Evolutionary conservation across 1,284 basidiomycete species (phyloP), one percentile per base, ranked within the genome.

Genomic region (Chiua sp.): DNA sequence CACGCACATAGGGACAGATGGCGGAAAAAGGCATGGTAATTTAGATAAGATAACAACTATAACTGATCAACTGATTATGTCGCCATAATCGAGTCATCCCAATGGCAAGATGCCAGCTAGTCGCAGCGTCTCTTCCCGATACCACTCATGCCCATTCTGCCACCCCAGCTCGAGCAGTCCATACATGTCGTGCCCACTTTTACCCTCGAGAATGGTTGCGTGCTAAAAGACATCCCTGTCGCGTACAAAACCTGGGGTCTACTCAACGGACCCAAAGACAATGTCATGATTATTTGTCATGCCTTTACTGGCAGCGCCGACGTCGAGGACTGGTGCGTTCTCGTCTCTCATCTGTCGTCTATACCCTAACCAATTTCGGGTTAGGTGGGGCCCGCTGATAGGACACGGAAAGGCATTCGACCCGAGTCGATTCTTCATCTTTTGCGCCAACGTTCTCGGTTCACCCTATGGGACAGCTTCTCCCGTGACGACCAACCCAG

Each of bases 241-340:
- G 96, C 94, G 0, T 99, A 96, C 84, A 96, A 98, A 78, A 98
- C 96, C 0, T 99, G 96, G 96, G 97, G 97, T 3, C 83, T 78
- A 57, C 83, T 99, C 44, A 96, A 98, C 71, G 80, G 84, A 39
- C 66, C 77, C 0, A 82, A 75, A 55, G 90, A 96, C 71, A 99
- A 99, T 78, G 94, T 91, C 59, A 92, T 99, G 88, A 84, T 99
- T 65, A 97, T 99, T 55, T 98, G 95, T 73, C 98, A 99, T 78
- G 96, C 98, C 0, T 89, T 99, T 66, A 98, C 97, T 0, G 97
- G 97, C 13, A 96, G 94, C 70, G 92, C 96, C 20, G 96, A 98
- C 72, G 96, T 98, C 8, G 93, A 97, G 72, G 97, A 98, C 75
- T 98, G 96, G 96, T 96, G 68, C 67, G 85, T 44, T 60, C 47